Conservation (phyloP, 768 basidiomycete genomes). For the Nidularia pulvinata region DNA sequence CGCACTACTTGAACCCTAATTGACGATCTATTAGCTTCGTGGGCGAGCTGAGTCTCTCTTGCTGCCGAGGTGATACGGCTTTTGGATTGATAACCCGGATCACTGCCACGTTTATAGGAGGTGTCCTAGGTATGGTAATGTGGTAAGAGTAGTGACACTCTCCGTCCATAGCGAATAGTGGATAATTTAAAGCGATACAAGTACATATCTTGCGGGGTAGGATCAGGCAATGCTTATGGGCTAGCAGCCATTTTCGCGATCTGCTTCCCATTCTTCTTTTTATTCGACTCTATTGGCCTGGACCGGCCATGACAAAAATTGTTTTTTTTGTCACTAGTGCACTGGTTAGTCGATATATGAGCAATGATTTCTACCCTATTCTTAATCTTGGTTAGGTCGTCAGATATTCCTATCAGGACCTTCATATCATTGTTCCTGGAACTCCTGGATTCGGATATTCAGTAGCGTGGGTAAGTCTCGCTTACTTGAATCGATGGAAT, state of each 20-base stretch:
- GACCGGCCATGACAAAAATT: constrained; percentile 69
- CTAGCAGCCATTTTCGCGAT: constrained; percentile 68
- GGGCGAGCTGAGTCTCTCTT: constrained; percentile 69
- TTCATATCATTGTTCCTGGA: constrained; percentile 40
- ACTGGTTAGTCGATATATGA: constrained; percentile 41
- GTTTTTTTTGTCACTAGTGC: constrained; percentile 64
- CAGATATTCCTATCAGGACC: constrained; percentile 75
- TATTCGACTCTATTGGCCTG: constrained; percentile 73
- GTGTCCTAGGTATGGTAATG: constrained; percentile 58
- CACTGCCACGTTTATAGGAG: constrained; percentile 64
- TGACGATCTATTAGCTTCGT: constrained; percentile 47
- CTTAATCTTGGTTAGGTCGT: constrained; percentile 42
- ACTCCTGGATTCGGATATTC: constrained; percentile 59
- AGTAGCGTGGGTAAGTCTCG: constrained; percentile 68
- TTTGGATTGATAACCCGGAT: constrained; percentile 65
- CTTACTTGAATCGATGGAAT: not conserved
- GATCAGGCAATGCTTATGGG: constrained; percentile 38
- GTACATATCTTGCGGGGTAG: no score
- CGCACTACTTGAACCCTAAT: not conserved
- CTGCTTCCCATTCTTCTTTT: constrained; percentile 74
- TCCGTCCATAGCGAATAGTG: no score
- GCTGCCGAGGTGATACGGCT: constrained; percentile 77
- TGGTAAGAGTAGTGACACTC: constrained; percentile 42
- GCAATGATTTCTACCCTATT: not conserved
- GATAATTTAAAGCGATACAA: no score